Evolutionary conservation across 768 basidiomycete species (phyloP).

Genomic region (Rhizopogon rudus): DNA sequence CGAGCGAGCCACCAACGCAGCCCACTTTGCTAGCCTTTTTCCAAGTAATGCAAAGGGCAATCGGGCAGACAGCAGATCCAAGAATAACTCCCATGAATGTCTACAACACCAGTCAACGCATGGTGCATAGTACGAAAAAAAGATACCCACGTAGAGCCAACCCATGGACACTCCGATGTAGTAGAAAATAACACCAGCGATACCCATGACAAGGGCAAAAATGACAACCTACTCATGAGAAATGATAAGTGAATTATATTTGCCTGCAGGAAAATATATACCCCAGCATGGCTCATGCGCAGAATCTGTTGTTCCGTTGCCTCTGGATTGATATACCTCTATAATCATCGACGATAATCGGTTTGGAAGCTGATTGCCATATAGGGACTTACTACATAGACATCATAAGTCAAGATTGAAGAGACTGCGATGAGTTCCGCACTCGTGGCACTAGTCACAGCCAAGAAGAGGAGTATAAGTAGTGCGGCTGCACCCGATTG

Average conservation of each 20-base stretch:
- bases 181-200: conserved; percentile 83
- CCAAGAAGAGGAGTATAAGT: conserved; percentile 79
- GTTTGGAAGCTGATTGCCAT: background rate
- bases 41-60: conserved; percentile 85
- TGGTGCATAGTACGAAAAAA: background rate
- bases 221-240: conserved; percentile 44
- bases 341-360: background rate
- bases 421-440: conserved; percentile 94
- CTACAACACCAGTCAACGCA: conserved; percentile 28
- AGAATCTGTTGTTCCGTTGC: conserved; percentile 75
- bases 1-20: conserved; percentile 67
- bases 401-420: conserved; percentile 76
- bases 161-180: conserved; percentile 92
- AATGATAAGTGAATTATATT: background rate
- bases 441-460: conserved; percentile 79
- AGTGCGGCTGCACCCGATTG: conserved; percentile 75
- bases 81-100: conserved; percentile 87
- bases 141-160: conserved; percentile 74
- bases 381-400: conserved; percentile 56
- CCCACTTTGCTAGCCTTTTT: conserved; percentile 81
- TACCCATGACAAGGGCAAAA: conserved; percentile 73
- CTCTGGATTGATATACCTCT: conserved; percentile 76
- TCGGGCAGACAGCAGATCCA: conserved; percentile 82
- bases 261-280: conserved; percentile 18
- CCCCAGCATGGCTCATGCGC: conserved; percentile 63